Conservation (phyloP, 345 rosid species). For the Citropsis articulata region DNA sequence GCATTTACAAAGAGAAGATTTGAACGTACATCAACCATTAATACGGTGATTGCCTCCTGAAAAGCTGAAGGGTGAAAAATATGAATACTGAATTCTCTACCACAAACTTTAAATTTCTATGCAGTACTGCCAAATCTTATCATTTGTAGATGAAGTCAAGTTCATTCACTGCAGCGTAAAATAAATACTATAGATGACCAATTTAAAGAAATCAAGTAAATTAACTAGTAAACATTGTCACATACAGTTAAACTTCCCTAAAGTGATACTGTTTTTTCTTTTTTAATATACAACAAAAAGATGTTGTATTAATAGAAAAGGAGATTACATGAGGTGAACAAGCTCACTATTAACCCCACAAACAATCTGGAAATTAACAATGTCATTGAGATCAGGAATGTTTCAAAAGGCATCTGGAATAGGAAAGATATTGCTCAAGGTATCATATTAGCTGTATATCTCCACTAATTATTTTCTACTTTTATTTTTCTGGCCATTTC, state of each 20-base stretch:
- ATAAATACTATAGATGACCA: too few relatives aligned
- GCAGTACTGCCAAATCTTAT: not conserved
- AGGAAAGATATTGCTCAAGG: too few relatives aligned
- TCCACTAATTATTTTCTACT: not conserved
- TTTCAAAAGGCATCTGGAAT: too few relatives aligned
- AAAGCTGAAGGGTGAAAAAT: not conserved
- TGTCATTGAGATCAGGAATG: too few relatives aligned
- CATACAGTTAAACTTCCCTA: too few relatives aligned
- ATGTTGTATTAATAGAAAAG: not conserved
- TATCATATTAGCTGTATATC: not conserved
- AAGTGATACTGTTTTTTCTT: not conserved
- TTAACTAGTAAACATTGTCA: too few relatives aligned
- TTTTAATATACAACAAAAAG: not conserved
- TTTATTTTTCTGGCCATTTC: not conserved
- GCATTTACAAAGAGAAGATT: not conserved
- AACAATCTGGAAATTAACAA: not conserved
- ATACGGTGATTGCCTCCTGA: not conserved
- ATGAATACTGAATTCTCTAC: not conserved
- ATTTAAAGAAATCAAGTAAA: too few relatives aligned
- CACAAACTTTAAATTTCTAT: too few relatives aligned
- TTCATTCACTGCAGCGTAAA: too few relatives aligned
- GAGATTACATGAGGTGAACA: not conserved
- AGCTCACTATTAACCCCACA: not conserved
- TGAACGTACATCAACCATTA: not conserved
- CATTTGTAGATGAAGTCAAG: too few relatives aligned